Evolutionary conservation across 78 protist species (phyloP), one percentile per base, ranked within the genome.

Genomic region (Dictyostelium firmibasis): DNA sequence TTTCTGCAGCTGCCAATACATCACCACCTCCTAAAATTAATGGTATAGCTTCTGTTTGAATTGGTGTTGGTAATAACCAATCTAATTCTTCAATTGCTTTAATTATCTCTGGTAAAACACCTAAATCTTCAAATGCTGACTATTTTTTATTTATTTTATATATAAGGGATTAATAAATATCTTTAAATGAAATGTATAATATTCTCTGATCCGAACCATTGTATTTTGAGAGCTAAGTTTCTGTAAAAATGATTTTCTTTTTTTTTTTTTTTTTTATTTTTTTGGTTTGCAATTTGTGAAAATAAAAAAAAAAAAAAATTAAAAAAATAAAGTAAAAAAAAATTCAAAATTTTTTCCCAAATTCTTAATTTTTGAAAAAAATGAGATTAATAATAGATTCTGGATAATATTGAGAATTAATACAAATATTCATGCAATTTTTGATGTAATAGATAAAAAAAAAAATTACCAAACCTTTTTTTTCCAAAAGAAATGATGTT

Each of bases 1-100:
- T 97, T 74, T 95, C 97, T 27, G 98, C 98, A 20, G 98, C 98
- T 92, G 98, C 99, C 27, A 98, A 96, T 16, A 98, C 14, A 70
- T 98, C 99, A 41, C 98, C 87, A 10, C 99, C 99, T 25, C 83
- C 41, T 79, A 98, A 44, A 3, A 96, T 78, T 27, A 92, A 75
- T 3, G 99, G 99, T 27, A 98, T 75, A 11, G 98, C 96, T 38
- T 95, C 97, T 9, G 44, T 25, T 70, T 97, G 98, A 18, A 97
- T 84, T 69, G 94, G 86, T 35, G 96, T 95, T 38, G 98, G 98
- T 75, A 97, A 88, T 47, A 33, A 14, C 98, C 98, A 97, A 41
- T 86, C 97, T n/a, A 96, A 47, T 20, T 97, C 97, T 69, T 96
- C 93, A 23, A 96, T 85, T 16, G 98, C 97, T 9, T 50, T 33